Conservation (phyloP, 495 filamentous ascomycete genomes). For the Penicillium silybi region DNA sequence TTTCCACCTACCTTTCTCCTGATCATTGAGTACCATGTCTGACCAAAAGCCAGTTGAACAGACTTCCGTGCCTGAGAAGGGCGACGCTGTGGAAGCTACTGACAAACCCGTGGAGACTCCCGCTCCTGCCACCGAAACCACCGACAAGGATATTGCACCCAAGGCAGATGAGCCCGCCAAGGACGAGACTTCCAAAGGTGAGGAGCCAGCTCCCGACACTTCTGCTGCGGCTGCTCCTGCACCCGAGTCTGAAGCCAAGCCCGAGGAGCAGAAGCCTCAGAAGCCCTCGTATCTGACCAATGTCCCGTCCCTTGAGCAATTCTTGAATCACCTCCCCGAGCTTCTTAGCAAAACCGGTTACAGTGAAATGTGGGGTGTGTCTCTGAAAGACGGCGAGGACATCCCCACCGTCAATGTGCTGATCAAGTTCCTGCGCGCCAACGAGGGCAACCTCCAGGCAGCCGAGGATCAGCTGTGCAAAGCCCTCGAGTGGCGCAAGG, state of each 20-base stretch:
- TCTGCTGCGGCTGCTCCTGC: constrained; percentile 4
- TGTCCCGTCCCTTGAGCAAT: constrained; percentile 31
- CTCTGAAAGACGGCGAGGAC: constrained; percentile 50
- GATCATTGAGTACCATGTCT: constrained; percentile 16
- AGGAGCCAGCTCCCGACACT: constrained; percentile 12
- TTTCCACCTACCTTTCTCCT: background rate
- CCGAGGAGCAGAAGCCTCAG: constrained; percentile 24
- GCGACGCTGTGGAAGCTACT: constrained; percentile 11
- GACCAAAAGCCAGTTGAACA: constrained; percentile 23
- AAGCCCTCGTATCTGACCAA: constrained; percentile 38
- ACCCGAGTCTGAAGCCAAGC: constrained; percentile 13
- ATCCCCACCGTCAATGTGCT: constrained; percentile 75
- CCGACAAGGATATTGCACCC: constrained; percentile 7
- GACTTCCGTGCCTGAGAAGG: constrained; percentile 9
- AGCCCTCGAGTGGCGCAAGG: constrained; percentile 75
- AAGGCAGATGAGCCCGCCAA: constrained; percentile 2
- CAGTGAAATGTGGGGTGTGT: constrained; percentile 76
- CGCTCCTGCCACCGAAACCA: constrained; percentile 10
- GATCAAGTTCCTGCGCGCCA: constrained; percentile 89
- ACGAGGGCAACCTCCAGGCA: constrained; percentile 65
- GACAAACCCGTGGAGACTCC: constrained; percentile 19
- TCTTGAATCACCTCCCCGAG: constrained; percentile 37
- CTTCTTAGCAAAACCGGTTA: constrained; percentile 51
- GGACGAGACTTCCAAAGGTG: constrained; percentile 1
- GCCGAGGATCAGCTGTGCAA: constrained; percentile 72